Conservation (phyloP, 2,329 filamentous ascomycete genomes). For the Pyrenochaeta sp. region DNA sequence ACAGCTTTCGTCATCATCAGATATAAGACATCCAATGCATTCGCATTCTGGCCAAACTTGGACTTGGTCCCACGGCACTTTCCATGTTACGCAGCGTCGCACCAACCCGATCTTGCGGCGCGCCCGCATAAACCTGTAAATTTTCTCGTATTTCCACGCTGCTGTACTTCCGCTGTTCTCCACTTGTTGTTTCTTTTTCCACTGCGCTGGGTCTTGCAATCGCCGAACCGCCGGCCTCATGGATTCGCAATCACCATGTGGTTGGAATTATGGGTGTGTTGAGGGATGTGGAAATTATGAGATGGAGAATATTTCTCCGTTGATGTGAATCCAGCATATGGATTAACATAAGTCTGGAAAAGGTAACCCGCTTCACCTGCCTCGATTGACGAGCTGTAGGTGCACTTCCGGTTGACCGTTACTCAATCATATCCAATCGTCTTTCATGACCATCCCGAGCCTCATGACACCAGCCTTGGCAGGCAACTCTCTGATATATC, state of each 20-base stretch:
- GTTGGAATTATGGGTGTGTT: too few species aligned
- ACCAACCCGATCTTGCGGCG: conserved; percentile 20
- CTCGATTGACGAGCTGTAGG: too few species aligned
- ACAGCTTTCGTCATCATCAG: neutral
- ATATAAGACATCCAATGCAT: neutral
- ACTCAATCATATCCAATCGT: neutral
- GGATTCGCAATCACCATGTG: neutral
- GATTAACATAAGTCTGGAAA: too few species aligned
- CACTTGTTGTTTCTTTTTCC: conserved; percentile 2
- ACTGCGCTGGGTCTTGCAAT: neutral
- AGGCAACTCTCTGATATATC: neutral
- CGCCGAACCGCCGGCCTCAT: neutral
- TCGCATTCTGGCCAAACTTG: neutral
- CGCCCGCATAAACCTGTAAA: conserved; percentile 15
- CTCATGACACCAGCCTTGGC: neutral
- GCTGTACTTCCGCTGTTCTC: conserved; percentile 8
- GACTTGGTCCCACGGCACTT: neutral
- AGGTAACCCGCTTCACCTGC: too few species aligned
- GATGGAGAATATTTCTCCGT: conserved; percentile 6
- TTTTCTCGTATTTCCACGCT: conserved; percentile 12
- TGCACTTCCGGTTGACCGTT: too few species aligned
- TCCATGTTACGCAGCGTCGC: conserved; percentile 13
- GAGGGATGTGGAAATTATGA: too few species aligned
- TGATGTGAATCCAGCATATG: too few species aligned
- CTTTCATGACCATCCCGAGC: too few species aligned